Conservation (phyloP, 108 stramenopile species). For the Nitzschia palea region DNA sequence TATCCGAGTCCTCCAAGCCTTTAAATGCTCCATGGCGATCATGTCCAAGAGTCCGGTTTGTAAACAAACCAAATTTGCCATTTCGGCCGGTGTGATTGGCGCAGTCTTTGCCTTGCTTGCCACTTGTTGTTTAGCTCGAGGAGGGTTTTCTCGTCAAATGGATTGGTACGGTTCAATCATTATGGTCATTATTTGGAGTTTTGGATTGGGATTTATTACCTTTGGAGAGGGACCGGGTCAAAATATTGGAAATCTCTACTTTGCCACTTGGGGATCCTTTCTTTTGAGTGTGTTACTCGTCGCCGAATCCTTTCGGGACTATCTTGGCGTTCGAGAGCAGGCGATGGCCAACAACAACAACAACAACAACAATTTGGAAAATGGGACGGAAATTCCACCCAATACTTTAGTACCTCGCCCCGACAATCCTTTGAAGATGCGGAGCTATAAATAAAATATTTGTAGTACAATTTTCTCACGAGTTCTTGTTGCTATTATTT, state of each 20-base stretch:
- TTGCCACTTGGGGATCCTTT: constrained; percentile 47
- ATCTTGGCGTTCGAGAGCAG: constrained; percentile 4
- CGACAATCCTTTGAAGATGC: too few species aligned
- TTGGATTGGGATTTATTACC: constrained; percentile 45
- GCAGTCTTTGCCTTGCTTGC: constrained; percentile 6
- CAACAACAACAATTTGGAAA: not conserved
- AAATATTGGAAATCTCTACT: constrained; percentile 46
- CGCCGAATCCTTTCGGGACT: constrained; percentile 18
- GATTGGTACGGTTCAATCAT: constrained; percentile 23
- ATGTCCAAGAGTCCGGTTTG: constrained; percentile 7
- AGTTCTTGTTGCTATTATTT: too few species aligned
- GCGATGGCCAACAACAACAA: too few species aligned
- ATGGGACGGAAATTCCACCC: too few species aligned
- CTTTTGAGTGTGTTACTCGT: constrained; percentile 25
- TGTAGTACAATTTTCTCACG: too few species aligned
- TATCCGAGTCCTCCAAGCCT: constrained; percentile 10
- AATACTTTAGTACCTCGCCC: too few species aligned
- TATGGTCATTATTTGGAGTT: constrained; percentile 31
- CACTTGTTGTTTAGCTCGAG: not conserved
- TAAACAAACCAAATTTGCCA: constrained; percentile 30
- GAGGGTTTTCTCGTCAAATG: not conserved
- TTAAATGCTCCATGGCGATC: not conserved
- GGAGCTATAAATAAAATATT: too few species aligned
- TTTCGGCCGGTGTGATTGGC: constrained; percentile 38
- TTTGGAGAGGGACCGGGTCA: constrained; percentile 39